Percentiles rank a stretch among this genome's conserved stretches.
These are phyloP conservation scores for Candida adriatica DNA, from an alignment of 805 yeast genomes.

Conservation along the genomic window DNA sequence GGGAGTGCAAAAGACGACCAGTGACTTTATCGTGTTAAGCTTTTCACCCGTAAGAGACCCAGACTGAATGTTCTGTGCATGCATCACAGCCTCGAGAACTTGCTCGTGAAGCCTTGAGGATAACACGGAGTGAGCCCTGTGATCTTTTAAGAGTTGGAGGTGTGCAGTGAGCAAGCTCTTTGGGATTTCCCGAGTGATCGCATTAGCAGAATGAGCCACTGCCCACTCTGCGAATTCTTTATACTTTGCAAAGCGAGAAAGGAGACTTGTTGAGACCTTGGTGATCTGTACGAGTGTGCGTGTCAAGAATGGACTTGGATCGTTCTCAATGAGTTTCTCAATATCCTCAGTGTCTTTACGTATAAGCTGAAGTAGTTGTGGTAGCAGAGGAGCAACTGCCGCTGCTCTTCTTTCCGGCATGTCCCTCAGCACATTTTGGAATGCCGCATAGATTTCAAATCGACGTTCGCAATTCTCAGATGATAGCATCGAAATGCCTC, in stretches of 20 bases:
- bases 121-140: conserved; percentile 9
- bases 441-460: conserved; percentile 23
- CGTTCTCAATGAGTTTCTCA: conserved; percentile 5
- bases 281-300: conserved; percentile 21
- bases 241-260: conserved; percentile 8
- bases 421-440: conserved; percentile 18
- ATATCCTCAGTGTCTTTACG: conserved; percentile 9
- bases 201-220: conserved; percentile 9
- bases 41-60: conserved; percentile 18
- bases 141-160: conserved; percentile 21
- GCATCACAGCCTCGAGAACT: conserved; percentile 16
- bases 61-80: conserved; percentile 19
- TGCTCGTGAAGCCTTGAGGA: conserved; percentile 12
- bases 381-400: conserved; percentile 3
- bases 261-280: conserved; percentile 12
- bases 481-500: conserved; percentile 17
- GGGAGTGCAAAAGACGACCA: conserved; percentile 11
- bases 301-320: conserved; percentile 16
- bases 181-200: conserved; percentile 13
- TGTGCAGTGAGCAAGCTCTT: conserved; percentile 21
- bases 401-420: conserved; percentile 11
- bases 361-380: conserved; percentile 6
- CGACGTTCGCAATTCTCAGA: conserved; percentile 10
- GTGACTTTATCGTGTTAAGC: conserved; percentile 15
- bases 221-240: conserved; percentile 12